These are phyloP conservation scores for Selenicereus undatus DNA, from an alignment of 148 eudicot genomes.

Conservation along the genomic window DNA sequence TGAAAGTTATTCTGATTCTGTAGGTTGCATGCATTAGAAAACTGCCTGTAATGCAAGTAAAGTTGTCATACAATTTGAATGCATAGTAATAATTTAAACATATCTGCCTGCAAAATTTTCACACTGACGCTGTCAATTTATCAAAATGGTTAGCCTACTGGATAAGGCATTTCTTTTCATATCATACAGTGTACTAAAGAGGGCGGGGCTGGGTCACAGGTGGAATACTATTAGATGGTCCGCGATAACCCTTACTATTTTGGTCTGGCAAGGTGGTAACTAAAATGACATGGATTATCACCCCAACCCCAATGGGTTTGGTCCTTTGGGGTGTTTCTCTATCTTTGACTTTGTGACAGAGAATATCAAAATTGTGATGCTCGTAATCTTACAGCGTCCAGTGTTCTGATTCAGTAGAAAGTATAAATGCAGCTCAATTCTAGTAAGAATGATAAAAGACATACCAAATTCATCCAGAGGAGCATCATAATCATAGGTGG, in stretches of 20 bases:
- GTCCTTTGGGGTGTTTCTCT: too few species aligned
- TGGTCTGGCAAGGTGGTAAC: too few species aligned
- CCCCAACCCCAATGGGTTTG: too few species aligned
- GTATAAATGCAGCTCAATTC: neutral
- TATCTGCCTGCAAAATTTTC: too few species aligned
- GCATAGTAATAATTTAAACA: neutral
- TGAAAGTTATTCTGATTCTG: neutral
- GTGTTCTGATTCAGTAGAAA: neutral
- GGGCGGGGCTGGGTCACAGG: neutral
- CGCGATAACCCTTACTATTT: neutral
- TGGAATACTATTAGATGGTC: neutral
- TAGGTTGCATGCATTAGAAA: neutral
- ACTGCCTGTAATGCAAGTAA: neutral
- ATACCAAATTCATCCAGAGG: slow-evolving; percentile 83
- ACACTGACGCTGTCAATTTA: neutral
- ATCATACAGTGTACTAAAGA: neutral
- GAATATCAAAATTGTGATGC: neutral
- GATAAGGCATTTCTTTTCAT: neutral
- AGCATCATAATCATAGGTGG: slow-evolving; percentile 86
- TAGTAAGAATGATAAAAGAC: neutral
- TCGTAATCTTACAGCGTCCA: neutral
- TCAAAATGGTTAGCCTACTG: neutral
- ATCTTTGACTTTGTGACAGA: too few species aligned
- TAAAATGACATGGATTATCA: too few species aligned
- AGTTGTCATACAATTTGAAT: neutral